phyloP scores from a whole-genome alignment of 139 green algal species.

The Auxenochlorella pyrenoidosa region DNA sequence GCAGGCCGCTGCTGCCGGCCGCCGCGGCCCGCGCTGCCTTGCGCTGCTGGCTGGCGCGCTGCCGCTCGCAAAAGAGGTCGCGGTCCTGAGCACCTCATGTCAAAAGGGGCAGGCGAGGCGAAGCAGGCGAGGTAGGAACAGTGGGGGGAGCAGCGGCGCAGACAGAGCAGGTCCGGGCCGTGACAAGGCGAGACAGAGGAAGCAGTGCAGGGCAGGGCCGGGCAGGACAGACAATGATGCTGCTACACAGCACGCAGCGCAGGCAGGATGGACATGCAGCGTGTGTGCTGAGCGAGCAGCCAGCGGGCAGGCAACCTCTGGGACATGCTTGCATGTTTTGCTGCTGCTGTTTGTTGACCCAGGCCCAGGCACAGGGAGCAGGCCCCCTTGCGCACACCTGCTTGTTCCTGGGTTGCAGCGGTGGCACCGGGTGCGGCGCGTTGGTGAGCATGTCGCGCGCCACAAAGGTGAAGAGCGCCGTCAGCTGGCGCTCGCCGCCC shows the following conservation, averaged over 20 bases:
- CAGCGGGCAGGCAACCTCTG: too few species aligned
- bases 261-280: too few species aligned
- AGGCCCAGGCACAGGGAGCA: background rate
- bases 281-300: too few species aligned
- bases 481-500: conserved; percentile 9
- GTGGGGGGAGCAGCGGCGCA: background rate
- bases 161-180: too few species aligned
- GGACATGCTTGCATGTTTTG: too few species aligned
- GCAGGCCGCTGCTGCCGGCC: background rate
- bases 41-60: conserved; percentile 57
- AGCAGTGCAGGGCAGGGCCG: too few species aligned
- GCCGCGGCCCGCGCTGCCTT: conserved; percentile 22
- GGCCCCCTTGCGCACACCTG: background rate
- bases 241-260: too few species aligned
- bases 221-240: too few species aligned
- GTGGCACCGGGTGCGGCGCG: conserved; percentile 62
- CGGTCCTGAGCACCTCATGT: background rate
- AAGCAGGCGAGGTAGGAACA: too few species aligned
- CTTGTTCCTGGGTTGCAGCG: conserved; percentile 52
- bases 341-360: background rate
- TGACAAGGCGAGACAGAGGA: too few species aligned
- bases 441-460: conserved; percentile 56
- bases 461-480: conserved; percentile 31
- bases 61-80: conserved; percentile 55
- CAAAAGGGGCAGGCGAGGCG: too few species aligned